Base-by-base conservation (phyloP, 441 rosid species). In the Omphalea diandra region DNA sequence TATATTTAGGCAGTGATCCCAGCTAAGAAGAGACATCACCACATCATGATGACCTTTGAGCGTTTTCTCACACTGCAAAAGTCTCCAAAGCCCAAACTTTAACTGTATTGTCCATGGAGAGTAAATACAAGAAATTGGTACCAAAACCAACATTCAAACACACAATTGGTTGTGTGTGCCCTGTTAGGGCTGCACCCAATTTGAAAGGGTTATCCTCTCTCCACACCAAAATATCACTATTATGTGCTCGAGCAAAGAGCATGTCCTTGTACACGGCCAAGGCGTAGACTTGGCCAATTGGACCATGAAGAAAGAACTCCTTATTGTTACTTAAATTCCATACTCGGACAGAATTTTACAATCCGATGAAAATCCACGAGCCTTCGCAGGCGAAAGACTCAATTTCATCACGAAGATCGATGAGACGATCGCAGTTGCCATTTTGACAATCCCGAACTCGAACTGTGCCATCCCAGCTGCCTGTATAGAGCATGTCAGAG, bases 271-370 rank as follows among this genome's bases (percentile, higher is more conserved):
- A n/a, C n/a, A n/a, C n/a, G n/a, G n/a, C n/a, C n/a, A n/a, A n/a
- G n/a, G n/a, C n/a, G n/a, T n/a, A n/a, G 27, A 87, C 97, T 84
- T 87, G 93, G 52, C 93, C 95, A 29, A 85, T 93, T 69, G 90
- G 93, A 71, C 93, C 90, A 72, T 14, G 77, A 14, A 89, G 89
- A 79, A 79, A 83, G 33, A 79, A 77, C 22, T 87, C n/a, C n/a
- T n/a, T n/a, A n/a, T n/a, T n/a, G n/a, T n/a, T n/a, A n/a, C n/a
- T n/a, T n/a, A n/a, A n/a, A 47, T 14, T 47, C 17, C 18, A 47
- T 8, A 82, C 85, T 58, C 76, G 77, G 50, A 68, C 69, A 77
- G 93, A 91, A 90, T 35, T 86, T 87, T 65, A 91, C 89, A 50
- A 90, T 80, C 31, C n/a, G n/a, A n/a, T n/a, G n/a, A n/a, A n/a